Base-by-base conservation (phyloP, 139 green algal genomes). In the Chlorella ohadii region DNA sequence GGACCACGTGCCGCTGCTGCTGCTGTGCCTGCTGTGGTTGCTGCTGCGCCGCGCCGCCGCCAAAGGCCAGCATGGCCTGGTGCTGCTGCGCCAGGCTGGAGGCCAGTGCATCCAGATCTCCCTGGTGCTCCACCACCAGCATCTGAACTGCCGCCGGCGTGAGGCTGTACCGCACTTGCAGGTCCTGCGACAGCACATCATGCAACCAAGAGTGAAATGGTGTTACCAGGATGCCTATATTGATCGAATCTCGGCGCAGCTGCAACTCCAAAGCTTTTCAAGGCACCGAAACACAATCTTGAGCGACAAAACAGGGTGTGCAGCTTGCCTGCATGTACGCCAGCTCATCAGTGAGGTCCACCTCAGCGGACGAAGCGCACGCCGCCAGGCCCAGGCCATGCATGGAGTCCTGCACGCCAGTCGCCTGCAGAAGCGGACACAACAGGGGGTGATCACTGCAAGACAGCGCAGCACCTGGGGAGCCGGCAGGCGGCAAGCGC, bases 331-430 rank as follows among this genome's bases (percentile, higher is more conserved):
- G 79, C 68, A 85, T 72, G 12, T 73, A n/a, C 31, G 31, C 55
- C 38, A 91, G 51, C 78, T 90, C 86, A 36, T 88, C 85, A 0
- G 84, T 72, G 23, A 94, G 79, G 74, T 92, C 86, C 28, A 93
- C 74, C 72, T 89, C 83, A 4, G 87, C 71, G 3, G 84, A 66
- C 13, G 67, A 66, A 6, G 55, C 17, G 0, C 38, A 39, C 17
- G 73, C 55, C 2, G 38, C 72, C 66, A 83, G 31, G 15, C 44
- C 64, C 64, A 72, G 56, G 31, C 55, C 36, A 59, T 81, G 67
- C 77, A 85, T 80, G 4, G 83, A 57, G 34, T 84, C 75, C 25
- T 44, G 36, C 51, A 82, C 83, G 22, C 72, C 74, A 1, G 83
- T 84, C 28, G 36, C 66, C 65, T 80, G 56, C 71, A 39, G 23